These are phyloP conservation scores for Chalciporus sp. DNA, from an alignment of 1,284 basidiomycete genomes.

Conservation along the genomic window DNA sequence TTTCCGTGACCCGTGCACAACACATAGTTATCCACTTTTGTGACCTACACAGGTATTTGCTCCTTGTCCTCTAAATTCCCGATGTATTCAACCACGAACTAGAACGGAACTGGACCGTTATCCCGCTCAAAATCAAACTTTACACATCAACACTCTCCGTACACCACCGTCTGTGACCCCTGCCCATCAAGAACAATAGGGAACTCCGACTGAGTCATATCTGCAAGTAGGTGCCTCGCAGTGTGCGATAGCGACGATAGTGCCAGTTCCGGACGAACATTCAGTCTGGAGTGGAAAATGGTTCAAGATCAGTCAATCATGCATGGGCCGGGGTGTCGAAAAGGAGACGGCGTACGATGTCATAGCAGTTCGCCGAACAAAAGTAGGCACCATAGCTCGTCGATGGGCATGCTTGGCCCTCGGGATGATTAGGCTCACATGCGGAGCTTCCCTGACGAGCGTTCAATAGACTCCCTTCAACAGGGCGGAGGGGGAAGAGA, in stretches of 20 bases:
- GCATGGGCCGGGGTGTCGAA: no score
- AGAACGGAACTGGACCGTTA: no score
- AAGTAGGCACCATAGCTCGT: neutral
- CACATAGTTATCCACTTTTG: slow-evolving; percentile 36
- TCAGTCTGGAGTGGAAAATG: neutral
- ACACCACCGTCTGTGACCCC: no score
- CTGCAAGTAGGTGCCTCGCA: neutral
- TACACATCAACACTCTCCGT: no score
- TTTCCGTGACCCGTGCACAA: slow-evolving; percentile 26
- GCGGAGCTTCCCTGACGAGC: neutral
- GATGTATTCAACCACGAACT: no score
- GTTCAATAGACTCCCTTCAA: neutral
- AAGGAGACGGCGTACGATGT: no score
- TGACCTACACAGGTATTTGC: slow-evolving; percentile 44
- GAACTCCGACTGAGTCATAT: neutral
- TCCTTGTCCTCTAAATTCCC: slow-evolving; percentile 25
- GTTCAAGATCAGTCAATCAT: no score
- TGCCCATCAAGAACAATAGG: neutral
- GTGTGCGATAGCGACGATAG: neutral
- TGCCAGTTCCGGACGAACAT: neutral
- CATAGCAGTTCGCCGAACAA: neutral
- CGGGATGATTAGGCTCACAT: neutral
- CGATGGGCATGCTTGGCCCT: neutral
- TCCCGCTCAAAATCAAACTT: no score
- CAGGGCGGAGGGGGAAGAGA: neutral